These are phyloP conservation scores for Lactuca sativa DNA, from an alignment of 129 eudicot genomes.

Conservation along the genomic window DNA sequence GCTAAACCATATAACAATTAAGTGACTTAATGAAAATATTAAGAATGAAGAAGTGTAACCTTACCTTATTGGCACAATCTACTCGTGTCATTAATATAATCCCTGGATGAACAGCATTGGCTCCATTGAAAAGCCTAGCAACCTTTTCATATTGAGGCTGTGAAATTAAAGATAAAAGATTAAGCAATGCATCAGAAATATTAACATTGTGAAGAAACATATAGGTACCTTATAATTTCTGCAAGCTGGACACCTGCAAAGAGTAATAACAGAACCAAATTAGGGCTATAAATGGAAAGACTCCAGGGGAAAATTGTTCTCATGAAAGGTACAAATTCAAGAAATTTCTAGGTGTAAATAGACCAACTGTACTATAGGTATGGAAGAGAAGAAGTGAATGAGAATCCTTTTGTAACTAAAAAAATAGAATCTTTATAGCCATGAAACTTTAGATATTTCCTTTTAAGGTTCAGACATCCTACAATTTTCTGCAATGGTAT, in stretches of 20 bases:
- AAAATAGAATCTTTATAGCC: slow-evolving; percentile 12
- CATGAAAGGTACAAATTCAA: slow-evolving; percentile 18
- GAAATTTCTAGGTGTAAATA: slow-evolving; percentile 6
- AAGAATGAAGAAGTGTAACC: slow-evolving; percentile 13
- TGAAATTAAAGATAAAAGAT: slow-evolving; percentile 14
- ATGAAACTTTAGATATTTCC: slow-evolving; percentile 23
- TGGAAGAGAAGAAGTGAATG: neutral
- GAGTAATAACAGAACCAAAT: slow-evolving; percentile 21
- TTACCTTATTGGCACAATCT: slow-evolving; percentile 90
- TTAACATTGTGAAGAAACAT: neutral
- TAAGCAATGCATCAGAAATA: slow-evolving; percentile 12
- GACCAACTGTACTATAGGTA: slow-evolving; percentile 16
- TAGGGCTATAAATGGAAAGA: slow-evolving; percentile 15
- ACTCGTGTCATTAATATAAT: slow-evolving; percentile 78
- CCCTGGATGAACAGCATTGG: slow-evolving; percentile 89
- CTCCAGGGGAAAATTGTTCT: slow-evolving; percentile 17
- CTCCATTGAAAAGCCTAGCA: slow-evolving; percentile 89
- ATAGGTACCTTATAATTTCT: slow-evolving; percentile 84
- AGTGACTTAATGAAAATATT: slow-evolving; percentile 11
- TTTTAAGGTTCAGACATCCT: slow-evolving; percentile 18
- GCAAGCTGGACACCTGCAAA: slow-evolving; percentile 98
- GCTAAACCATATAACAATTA: slow-evolving; percentile 28
- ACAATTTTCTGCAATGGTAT: slow-evolving; percentile 6
- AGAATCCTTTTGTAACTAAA: slow-evolving; percentile 19
- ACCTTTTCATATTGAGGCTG: slow-evolving; percentile 97